A percentile compares a stretch with the other conserved stretches of the same genome.
phyloP scores from a whole-genome alignment of 345 rosid genomes.

The Acer campestre region DNA sequence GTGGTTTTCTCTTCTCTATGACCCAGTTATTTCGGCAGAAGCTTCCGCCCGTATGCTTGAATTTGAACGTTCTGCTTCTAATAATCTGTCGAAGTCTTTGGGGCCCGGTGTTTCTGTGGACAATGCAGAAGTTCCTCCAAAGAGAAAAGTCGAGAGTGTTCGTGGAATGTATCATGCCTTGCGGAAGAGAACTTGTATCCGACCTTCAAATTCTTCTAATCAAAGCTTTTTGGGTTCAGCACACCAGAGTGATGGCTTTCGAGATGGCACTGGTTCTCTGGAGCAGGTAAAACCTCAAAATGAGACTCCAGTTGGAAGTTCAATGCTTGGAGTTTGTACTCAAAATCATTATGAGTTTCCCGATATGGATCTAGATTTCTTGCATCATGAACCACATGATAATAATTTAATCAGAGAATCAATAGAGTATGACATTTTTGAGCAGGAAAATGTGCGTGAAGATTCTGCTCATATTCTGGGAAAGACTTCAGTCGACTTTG shows the following conservation, averaged over 20 bases:
- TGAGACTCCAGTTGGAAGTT: constrained; percentile 12
- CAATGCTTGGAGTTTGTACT: constrained; percentile 22
- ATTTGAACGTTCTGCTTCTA: constrained; percentile 41
- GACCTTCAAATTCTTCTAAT: constrained; percentile 10
- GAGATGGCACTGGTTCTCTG: constrained; percentile 9
- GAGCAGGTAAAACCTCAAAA: constrained; percentile 6
- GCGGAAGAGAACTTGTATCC: constrained; percentile 33
- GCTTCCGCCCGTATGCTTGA: constrained; percentile 80
- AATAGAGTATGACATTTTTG: neutral
- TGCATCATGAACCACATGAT: neutral
- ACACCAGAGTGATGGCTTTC: constrained; percentile 7
- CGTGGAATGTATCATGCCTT: constrained; percentile 32
- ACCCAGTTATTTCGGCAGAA: constrained; percentile 79
- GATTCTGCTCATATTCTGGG: constrained; percentile 17
- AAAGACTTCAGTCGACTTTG: constrained; percentile 18
- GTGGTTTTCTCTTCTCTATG: constrained; percentile 89
- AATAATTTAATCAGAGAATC: constrained; percentile 16
- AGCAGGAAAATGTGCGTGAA: constrained; percentile 14
- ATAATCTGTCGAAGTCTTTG: constrained; percentile 27
- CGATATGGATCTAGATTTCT: constrained; percentile 15
- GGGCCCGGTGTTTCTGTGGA: constrained; percentile 31
- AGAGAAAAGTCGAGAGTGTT: constrained; percentile 45
- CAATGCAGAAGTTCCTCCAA: constrained; percentile 24
- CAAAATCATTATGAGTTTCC: constrained; percentile 21
- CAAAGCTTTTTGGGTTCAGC: constrained; percentile 18